Evolutionary conservation across 2,329 filamentous ascomycete genomes (phyloP).

Genomic region (Ophiostoma sp.): DNA sequence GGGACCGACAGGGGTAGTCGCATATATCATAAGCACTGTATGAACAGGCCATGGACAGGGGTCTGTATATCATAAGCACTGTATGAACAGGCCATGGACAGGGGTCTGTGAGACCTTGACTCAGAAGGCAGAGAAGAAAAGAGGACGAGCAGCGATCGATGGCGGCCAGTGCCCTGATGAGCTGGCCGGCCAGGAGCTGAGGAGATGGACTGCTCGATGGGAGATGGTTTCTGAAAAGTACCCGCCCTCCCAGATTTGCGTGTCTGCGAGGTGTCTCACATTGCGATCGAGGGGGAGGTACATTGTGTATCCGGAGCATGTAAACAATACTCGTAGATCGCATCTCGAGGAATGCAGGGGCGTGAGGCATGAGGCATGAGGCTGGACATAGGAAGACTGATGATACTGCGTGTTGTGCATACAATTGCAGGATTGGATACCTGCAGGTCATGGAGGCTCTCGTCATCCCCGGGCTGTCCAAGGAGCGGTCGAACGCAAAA

Average conservation of each 20-base stretch:
- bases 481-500: neutral
- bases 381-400: too few species aligned
- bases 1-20: neutral
- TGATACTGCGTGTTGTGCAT: too few species aligned
- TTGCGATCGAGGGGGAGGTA: neutral
- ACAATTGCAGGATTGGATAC: too few species aligned
- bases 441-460: too few species aligned
- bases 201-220: too few species aligned
- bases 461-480: too few species aligned
- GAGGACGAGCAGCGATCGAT: neutral
- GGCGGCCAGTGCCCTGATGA: too few species aligned
- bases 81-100: neutral
- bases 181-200: too few species aligned
- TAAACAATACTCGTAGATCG: constrained; percentile 7
- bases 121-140: neutral
- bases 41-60: neutral
- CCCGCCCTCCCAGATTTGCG: neutral
- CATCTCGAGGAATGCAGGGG: neutral
- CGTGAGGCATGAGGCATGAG: neutral
- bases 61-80: neutral
- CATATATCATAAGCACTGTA: too few species aligned
- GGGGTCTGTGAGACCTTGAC: neutral
- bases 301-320: neutral
- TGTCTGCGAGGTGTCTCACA: neutral
- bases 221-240: neutral